phyloP scores from a whole-genome alignment of 257 asterid species.

The Thymus quinquecostatus region DNA sequence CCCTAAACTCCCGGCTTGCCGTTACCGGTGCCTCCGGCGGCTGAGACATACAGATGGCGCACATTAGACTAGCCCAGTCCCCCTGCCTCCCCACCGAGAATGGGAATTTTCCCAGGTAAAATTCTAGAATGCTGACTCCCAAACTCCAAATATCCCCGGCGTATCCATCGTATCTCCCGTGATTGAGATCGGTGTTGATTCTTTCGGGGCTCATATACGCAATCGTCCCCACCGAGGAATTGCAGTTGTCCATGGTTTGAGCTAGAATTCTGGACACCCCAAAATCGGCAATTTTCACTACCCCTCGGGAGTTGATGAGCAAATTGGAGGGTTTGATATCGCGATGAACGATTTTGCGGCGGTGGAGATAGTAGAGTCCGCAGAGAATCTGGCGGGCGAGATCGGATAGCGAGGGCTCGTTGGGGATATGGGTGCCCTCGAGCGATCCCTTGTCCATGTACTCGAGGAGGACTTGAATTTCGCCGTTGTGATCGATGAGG shows the following conservation, averaged over 20 bases:
- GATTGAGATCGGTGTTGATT: conserved; percentile 91
- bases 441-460: conserved; percentile 84
- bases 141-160: conserved; percentile 96
- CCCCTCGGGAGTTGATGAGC: conserved; percentile 59
- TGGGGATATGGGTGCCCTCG: conserved; percentile 63
- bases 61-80: conserved; percentile 94
- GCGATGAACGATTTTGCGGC: conserved; percentile 78
- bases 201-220: conserved; percentile 95
- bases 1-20: conserved; percentile 71
- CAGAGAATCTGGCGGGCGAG: conserved; percentile 75
- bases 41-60: conserved; percentile 86
- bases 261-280: conserved; percentile 74
- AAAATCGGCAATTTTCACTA: conserved; percentile 81
- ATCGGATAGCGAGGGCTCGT: conserved; percentile 66
- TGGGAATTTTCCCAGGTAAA: conserved; percentile 81
- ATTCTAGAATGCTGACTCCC: conserved; percentile 87
- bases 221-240: conserved; percentile 87
- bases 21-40: conserved; percentile 85
- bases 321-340: conserved; percentile 91
- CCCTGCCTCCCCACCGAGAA: conserved; percentile 81
- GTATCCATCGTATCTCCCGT: conserved; percentile 76
- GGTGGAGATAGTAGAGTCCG: conserved; percentile 75
- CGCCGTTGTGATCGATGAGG: conserved; percentile 77
- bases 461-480: conserved; percentile 80
- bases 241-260: conserved; percentile 91